These are phyloP conservation scores for Primulina huaijiensis DNA, from an alignment of 257 asterid genomes.

Conservation along the genomic window DNA sequence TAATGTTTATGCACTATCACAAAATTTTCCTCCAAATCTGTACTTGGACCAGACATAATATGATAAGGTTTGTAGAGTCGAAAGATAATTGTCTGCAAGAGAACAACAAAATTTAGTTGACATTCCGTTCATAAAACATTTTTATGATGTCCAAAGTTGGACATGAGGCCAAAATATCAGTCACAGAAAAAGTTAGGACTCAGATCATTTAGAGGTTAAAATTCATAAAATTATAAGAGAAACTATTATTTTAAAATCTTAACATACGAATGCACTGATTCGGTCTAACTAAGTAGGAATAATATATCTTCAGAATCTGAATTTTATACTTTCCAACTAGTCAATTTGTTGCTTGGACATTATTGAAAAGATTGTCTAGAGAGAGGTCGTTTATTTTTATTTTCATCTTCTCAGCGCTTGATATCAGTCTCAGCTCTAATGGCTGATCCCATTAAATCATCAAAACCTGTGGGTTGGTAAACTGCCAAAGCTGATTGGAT, in stretches of 20 bases:
- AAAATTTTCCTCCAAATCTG: constrained; percentile 10
- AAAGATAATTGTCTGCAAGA: not conserved
- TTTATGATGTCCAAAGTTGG: too few relatives aligned
- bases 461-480: too few relatives aligned
- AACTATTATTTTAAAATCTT: not conserved
- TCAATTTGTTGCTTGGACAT: too few relatives aligned
- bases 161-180: too few relatives aligned
- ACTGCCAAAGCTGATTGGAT: too few relatives aligned
- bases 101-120: not conserved
- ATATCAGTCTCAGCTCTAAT: too few relatives aligned
- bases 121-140: too few relatives aligned
- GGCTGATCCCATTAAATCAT: too few relatives aligned
- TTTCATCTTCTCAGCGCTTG: too few relatives aligned
- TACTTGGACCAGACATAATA: constrained; percentile 7
- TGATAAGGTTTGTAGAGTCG: not conserved
- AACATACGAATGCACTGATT: not conserved
- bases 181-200: too few relatives aligned
- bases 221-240: not conserved
- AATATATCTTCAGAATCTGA: not conserved
- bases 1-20: constrained; percentile 1
- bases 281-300: not conserved
- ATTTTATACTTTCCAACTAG: not conserved
- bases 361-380: too few relatives aligned
- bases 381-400: too few relatives aligned
- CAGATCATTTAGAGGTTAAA: not conserved